These are phyloP conservation scores for Ophiorrhiza pumila DNA, from an alignment of 257 asterid species.

Conservation along the genomic window DNA sequence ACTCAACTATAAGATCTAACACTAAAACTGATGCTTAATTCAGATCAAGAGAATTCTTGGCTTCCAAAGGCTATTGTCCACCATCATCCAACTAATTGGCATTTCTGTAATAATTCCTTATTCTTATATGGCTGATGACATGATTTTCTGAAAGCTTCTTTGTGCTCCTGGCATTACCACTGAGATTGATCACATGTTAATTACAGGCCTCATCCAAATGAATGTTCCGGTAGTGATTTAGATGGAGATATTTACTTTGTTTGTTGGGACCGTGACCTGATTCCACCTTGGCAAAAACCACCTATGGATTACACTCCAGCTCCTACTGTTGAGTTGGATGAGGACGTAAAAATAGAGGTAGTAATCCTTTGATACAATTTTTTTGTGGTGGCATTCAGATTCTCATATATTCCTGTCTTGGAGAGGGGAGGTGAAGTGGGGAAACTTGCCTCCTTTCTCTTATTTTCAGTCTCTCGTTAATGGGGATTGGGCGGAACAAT, in stretches of 20 bases:
- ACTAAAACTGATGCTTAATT: not conserved
- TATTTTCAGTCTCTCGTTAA: not conserved
- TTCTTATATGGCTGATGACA: not conserved
- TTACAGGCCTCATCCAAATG: conserved; percentile 91
- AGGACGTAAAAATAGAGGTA: conserved; percentile 83
- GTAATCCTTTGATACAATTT: not conserved
- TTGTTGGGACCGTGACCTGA: conserved; percentile 78
- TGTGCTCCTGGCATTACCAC: not conserved
- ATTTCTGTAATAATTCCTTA: not conserved
- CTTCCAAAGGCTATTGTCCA: not conserved
- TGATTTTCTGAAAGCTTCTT: not conserved
- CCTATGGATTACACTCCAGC: conserved; percentile 82
- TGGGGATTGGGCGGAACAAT: not conserved
- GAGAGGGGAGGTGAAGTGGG: not conserved
- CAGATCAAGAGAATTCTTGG: not conserved
- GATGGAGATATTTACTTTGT: conserved; percentile 96
- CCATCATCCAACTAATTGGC: not conserved
- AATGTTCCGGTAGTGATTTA: conserved; percentile 96
- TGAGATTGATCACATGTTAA: not conserved
- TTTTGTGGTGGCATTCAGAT: not conserved
- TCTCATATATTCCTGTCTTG: not conserved
- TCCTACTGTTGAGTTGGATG: conserved; percentile 48
- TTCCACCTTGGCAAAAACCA: conserved; percentile 42
- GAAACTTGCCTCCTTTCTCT: not conserved
- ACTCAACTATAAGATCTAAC: not conserved